Evolutionary conservation across 1,284 basidiomycete species (phyloP), one percentile per base, ranked within the genome.

Genomic region (Moesziomyces sp.): DNA sequence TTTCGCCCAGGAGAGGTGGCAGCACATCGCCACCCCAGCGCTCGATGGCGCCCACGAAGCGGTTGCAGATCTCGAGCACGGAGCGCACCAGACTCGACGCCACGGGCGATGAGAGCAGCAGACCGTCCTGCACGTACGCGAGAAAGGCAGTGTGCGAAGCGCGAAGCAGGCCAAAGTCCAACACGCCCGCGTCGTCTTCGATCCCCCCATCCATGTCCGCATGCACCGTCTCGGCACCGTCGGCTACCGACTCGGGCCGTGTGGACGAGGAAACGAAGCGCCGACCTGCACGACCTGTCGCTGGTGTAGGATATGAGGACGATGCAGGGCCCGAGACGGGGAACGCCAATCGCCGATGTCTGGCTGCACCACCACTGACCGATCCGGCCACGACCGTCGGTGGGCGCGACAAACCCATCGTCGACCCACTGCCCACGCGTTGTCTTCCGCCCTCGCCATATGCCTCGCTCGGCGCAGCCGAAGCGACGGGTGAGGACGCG

Each of bases 21-120:
- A 95, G 86, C 3, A 95, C 89, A 79, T 95, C 93, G 0, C 93
- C 93, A n/a, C 92, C 92, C 93, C 93, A 96, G 49, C 93, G 86
- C 84, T 94, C 93, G 0, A 94, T 89, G 62, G 92, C 89, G 9
- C 89, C 91, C 78, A 61, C 68, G 35, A 96, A 93, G 9, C 89
- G 88, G 80, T 92, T 92, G 82, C 93, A 95, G 3, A 90, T 87
- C 70, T 93, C 91, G 52, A 95, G 86, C 56, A 94, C 90, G 45
- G 89, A 87, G 14, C 90, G 86, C 46, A 90, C 88, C 1, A 88
- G 84, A 7, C 90, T 89, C 16, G 92, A 85, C 1, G 87, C 85
- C 0, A 88, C 82, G 72, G 93, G 91, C 3, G 90, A 88, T 38
- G 62, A 65, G 19, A 96, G 86, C 23, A 96, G 85, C 63, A 91